A percentile compares a stretch with the other conserved stretches of the same genome.
Evolutionary conservation across 495 filamentous ascomycete species (phyloP).

Genomic region (Penicillium angulare): DNA sequence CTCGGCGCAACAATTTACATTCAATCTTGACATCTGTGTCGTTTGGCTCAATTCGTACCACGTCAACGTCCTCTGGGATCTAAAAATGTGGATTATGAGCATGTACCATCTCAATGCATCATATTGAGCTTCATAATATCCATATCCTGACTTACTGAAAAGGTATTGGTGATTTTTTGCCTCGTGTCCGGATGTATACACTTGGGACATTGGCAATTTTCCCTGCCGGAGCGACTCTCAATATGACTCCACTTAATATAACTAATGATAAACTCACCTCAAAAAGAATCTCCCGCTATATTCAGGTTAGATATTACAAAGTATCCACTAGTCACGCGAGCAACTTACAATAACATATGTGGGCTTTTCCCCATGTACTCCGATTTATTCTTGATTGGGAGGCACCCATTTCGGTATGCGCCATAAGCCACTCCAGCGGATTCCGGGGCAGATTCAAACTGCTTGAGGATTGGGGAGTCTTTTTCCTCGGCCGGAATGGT

Average conservation of each 20-base stretch:
- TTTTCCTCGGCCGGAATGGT: neutral
- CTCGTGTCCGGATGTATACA: constrained; percentile 77
- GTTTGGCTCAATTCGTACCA: constrained; percentile 11
- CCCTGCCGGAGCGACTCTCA: constrained; percentile 46
- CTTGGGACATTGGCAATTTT: constrained; percentile 73
- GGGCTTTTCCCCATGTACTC: too few species aligned
- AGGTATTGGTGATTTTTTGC: constrained; percentile 73
- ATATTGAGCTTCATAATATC: too few species aligned
- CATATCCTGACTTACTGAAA: constrained; percentile 55
- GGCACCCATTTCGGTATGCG: neutral
- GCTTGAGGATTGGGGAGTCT: neutral
- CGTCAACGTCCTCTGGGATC: constrained; percentile 55
- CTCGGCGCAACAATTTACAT: constrained; percentile 19
- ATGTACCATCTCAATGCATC: neutral
- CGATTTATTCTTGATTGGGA: neutral
- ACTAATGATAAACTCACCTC: constrained; percentile 12
- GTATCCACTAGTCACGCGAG: too few species aligned
- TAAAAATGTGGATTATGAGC: constrained; percentile 6
- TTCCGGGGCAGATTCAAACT: neutral
- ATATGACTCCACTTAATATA: neutral
- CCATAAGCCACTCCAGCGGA: neutral
- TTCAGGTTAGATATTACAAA: neutral
- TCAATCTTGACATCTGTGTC: constrained; percentile 17
- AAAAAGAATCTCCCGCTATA: constrained; percentile 20
- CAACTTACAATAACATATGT: too few species aligned